These are phyloP conservation scores for Trametes gibbosa DNA, from an alignment of 768 basidiomycete genomes.

Conservation along the genomic window DNA sequence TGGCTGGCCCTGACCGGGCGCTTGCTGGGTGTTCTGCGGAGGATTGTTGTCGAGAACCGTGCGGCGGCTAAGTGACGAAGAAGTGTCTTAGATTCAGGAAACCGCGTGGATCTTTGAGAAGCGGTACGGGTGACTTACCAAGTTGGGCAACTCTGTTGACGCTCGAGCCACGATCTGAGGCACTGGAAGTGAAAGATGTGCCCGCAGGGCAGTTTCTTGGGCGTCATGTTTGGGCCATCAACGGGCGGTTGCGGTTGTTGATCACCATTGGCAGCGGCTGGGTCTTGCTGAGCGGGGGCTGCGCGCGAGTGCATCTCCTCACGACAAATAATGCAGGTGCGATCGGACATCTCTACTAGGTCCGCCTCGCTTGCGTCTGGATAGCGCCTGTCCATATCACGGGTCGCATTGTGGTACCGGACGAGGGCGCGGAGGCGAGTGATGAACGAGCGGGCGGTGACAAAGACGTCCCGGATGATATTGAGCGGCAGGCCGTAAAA, in stretches of 20 bases:
- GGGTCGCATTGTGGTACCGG: conserved; percentile 90
- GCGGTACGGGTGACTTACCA: conserved; percentile 58
- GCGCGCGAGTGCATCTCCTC: conserved; percentile 78
- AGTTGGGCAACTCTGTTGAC: conserved; percentile 98
- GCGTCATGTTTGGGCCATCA: conserved; percentile 90
- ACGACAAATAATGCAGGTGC: conserved; percentile 96
- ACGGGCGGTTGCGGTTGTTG: conserved; percentile 22
- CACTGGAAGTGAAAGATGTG: conserved; percentile 99
- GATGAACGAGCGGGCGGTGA: conserved; percentile 91
- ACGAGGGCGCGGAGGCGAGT: conserved; percentile 83
- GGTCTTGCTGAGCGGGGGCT: conserved; percentile 12
- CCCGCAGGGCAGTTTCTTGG: conserved; percentile 94
- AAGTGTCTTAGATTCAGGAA: neutral
- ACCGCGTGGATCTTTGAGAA: neutral
- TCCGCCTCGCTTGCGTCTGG: conserved; percentile 90
- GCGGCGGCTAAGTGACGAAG: conserved; percentile 56
- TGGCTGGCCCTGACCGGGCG: conserved; percentile 17
- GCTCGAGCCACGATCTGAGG: conserved; percentile 94
- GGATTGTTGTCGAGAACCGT: conserved; percentile 61
- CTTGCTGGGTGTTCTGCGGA: conserved; percentile 14
- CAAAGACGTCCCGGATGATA: conserved; percentile 95
- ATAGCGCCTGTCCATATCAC: conserved; percentile 95
- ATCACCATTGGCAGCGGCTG: conserved; percentile 21
- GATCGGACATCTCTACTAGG: conserved; percentile 75
- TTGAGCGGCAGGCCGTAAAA: conserved; percentile 95